These are phyloP conservation scores for Diutina mesorugosa DNA, from an alignment of 1,139 yeast species.

Conservation along the genomic window DNA sequence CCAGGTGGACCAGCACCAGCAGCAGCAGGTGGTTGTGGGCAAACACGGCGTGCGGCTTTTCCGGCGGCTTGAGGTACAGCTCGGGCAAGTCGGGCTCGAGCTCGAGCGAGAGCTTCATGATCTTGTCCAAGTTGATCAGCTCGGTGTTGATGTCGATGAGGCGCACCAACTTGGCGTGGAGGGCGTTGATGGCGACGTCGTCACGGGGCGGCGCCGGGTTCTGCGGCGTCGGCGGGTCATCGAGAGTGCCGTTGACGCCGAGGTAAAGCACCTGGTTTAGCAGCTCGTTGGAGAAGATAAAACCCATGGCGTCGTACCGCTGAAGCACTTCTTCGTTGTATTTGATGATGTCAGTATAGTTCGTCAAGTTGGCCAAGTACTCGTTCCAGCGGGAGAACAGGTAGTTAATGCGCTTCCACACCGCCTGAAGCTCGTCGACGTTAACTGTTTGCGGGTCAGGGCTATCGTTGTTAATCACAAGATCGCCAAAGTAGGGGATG, in stretches of 20 bases:
- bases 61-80: constrained; percentile 15
- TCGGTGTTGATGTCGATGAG: constrained; percentile 29
- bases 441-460: constrained; percentile 8
- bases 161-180: constrained; percentile 13
- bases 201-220: background rate
- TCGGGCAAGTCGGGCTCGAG: constrained; percentile 32
- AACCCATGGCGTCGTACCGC: constrained; percentile 33
- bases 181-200: background rate
- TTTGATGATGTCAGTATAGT: constrained; percentile 24
- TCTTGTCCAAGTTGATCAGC: constrained; percentile 22
- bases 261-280: constrained; percentile 31
- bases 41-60: constrained; percentile 3
- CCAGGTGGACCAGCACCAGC: constrained; percentile 2
- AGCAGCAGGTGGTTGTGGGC: constrained; percentile 5
- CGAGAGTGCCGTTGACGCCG: constrained; percentile 14
- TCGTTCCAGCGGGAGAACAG: constrained; percentile 78
- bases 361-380: constrained; percentile 32
- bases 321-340: constrained; percentile 32
- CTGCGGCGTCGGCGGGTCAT: background rate
- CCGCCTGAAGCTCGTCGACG: constrained; percentile 48
- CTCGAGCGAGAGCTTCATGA: constrained; percentile 25
- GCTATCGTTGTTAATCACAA: constrained; percentile 25
- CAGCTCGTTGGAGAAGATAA: constrained; percentile 33
- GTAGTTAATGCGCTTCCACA: constrained; percentile 56
- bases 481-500: constrained; percentile 86